phyloP scores from a whole-genome alignment of 371 early-diverging fungal genomes.

The Choanephora cucurbitarum region DNA sequence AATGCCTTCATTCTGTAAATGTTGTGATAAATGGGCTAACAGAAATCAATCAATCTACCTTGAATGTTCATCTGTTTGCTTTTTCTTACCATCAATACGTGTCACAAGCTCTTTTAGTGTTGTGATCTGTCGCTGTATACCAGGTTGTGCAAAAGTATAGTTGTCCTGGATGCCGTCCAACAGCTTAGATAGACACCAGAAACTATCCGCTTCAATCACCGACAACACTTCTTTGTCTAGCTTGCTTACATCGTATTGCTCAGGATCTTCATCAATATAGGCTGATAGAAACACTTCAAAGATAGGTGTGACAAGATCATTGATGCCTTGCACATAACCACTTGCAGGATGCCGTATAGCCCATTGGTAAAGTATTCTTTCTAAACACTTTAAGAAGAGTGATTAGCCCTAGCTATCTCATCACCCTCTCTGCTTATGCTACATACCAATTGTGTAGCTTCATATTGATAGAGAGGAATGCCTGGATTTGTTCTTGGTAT shows the following conservation, averaged over 20 bases:
- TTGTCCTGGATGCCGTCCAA: slow-evolving; percentile 98
- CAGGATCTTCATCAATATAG: slow-evolving; percentile 73
- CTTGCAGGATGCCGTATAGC: slow-evolving; percentile 97
- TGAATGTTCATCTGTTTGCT: no score
- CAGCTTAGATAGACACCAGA: slow-evolving; percentile 94
- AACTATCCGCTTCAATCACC: slow-evolving; percentile 92
- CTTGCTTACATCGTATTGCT: slow-evolving; percentile 62
- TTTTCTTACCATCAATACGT: slow-evolving; percentile 79
- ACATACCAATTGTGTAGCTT: slow-evolving; percentile 77
- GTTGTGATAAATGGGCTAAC: slow-evolving; percentile 77
- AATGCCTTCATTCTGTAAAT: slow-evolving; percentile 85
- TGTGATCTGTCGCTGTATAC: slow-evolving; percentile 89
- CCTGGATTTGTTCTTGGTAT: slow-evolving; percentile 90
- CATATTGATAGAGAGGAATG: slow-evolving; percentile 80
- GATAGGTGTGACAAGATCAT: slow-evolving; percentile 97
- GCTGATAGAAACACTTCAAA: slow-evolving; percentile 87
- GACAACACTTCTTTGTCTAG: slow-evolving; percentile 61
- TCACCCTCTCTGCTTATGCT: no score
- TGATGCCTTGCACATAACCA: slow-evolving; percentile 99
- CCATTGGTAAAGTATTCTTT: slow-evolving; percentile 95
- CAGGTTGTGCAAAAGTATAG: slow-evolving; percentile 96
- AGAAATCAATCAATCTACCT: no score
- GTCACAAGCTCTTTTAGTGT: slow-evolving; percentile 88
- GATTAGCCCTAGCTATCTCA: no score
- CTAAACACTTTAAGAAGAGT: slow-evolving; percentile 84